Percentiles rank a stretch among this genome's conserved stretches.
Conservation (phyloP, 352 stramenopile genomes). For the Phytophthora cactorum region DNA sequence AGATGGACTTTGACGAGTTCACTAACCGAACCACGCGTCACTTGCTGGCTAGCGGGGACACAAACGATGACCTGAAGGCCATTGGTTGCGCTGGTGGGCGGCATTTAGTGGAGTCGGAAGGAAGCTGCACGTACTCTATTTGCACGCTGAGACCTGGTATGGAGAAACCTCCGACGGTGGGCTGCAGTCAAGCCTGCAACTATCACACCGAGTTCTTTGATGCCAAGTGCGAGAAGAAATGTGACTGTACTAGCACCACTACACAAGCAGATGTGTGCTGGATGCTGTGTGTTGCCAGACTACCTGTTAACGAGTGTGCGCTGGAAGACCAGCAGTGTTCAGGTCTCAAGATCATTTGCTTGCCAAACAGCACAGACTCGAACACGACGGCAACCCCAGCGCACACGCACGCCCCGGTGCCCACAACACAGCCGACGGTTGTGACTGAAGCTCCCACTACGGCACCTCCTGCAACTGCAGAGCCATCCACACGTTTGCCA, state of each 20-base stretch:
- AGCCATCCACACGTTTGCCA: slow-evolving; percentile 14
- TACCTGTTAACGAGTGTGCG: slow-evolving; percentile 33
- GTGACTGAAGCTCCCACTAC: background rate
- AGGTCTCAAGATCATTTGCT: slow-evolving; percentile 42
- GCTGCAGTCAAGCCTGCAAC: slow-evolving; percentile 51
- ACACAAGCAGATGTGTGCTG: slow-evolving; percentile 50
- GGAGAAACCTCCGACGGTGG: slow-evolving; percentile 32
- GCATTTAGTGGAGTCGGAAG: slow-evolving; percentile 47
- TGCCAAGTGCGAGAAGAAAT: slow-evolving; percentile 49
- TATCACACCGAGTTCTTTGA: slow-evolving; percentile 42
- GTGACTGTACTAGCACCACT: slow-evolving; percentile 43
- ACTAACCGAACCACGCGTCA: slow-evolving; percentile 39
- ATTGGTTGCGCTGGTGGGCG: slow-evolving; percentile 46
- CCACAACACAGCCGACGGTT: background rate
- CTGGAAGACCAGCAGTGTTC: slow-evolving; percentile 45
- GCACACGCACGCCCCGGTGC: background rate
- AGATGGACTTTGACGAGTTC: slow-evolving; percentile 38
- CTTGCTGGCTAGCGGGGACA: slow-evolving; percentile 15
- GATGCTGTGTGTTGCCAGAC: slow-evolving; percentile 56
- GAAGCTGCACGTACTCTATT: slow-evolving; percentile 39
- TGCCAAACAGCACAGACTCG: slow-evolving; percentile 14
- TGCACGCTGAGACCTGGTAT: slow-evolving; percentile 42
- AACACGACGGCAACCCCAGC: slow-evolving; percentile 8
- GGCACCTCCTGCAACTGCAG: background rate
- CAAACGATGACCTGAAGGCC: background rate